phyloP scores from a whole-genome alignment of 768 basidiomycete species.

The Mycena kentingensis region DNA sequence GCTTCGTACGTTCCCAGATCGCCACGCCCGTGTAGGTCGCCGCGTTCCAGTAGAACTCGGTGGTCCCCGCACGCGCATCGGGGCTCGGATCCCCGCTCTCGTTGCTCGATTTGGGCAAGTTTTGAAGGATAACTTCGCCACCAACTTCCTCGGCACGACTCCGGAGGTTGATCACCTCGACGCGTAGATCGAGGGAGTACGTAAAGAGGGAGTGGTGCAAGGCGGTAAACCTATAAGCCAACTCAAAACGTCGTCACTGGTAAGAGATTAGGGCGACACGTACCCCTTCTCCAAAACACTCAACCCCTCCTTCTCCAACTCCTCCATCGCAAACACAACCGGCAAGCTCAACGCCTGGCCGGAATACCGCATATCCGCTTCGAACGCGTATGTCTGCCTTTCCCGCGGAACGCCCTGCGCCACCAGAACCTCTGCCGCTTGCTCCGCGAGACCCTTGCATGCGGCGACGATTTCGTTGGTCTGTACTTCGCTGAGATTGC shows the following conservation, averaged over 20 bases:
- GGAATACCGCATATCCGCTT: conserved; percentile 32
- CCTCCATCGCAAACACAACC: conserved; percentile 25
- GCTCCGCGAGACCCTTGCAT: conserved; percentile 19
- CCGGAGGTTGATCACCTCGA: conserved; percentile 30
- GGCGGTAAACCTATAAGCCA: conserved; percentile 23
- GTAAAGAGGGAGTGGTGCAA: conserved; percentile 29
- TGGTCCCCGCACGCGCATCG: conserved; percentile 10
- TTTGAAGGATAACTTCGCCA: conserved; percentile 16
- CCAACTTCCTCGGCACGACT: conserved; percentile 24
- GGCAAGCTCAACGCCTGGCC: conserved; percentile 31
- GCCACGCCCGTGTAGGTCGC: conserved; percentile 24
- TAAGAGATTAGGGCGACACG: not conserved
- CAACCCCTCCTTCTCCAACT: conserved; percentile 17
- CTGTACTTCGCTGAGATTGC: conserved; percentile 25
- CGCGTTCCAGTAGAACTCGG: conserved; percentile 24
- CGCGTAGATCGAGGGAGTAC: conserved; percentile 28
- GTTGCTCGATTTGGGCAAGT: conserved; percentile 13
- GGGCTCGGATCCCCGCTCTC: conserved; percentile 9
- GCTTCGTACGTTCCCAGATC: conserved; percentile 27
- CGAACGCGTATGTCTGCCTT: conserved; percentile 22
- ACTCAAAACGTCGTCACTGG: not conserved
- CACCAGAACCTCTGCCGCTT: conserved; percentile 24
- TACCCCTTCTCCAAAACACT: conserved; percentile 16
- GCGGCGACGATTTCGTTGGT: conserved; percentile 19
- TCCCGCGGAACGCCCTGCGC: conserved; percentile 23